phyloP scores from a whole-genome alignment of 257 asterid species.

The Lithospermum erythrorhizon region DNA sequence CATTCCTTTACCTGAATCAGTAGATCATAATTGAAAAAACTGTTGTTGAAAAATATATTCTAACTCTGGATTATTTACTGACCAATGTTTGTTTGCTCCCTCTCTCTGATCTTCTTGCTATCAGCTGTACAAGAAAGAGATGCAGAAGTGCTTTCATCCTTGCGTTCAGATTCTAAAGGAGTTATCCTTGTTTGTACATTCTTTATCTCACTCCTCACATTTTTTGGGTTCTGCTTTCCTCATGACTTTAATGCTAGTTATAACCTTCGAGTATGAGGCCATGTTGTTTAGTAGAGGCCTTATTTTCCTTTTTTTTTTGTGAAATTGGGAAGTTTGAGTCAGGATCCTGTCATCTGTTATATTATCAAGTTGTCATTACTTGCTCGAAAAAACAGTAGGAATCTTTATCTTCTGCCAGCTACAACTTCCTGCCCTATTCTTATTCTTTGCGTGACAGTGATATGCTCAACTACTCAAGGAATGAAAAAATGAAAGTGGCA shows the following conservation, averaged over 20 bases:
- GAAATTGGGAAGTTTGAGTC: too few species aligned
- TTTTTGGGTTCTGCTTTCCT: neutral
- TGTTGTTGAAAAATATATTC: neutral
- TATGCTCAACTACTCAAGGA: too few species aligned
- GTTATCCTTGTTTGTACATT: slow-evolving; percentile 97
- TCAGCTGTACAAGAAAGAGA: slow-evolving; percentile 51
- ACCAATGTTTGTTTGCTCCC: slow-evolving; percentile 9
- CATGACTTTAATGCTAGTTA: neutral
- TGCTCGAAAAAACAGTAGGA: too few species aligned
- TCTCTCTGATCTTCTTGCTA: slow-evolving; percentile 9
- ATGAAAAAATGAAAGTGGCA: too few species aligned
- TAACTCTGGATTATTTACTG: slow-evolving; percentile 4
- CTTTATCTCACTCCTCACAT: slow-evolving; percentile 29
- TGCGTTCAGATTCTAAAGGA: slow-evolving; percentile 59
- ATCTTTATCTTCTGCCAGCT: too few species aligned
- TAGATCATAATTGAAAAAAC: neutral
- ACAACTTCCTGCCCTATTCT: too few species aligned
- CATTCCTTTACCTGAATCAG: neutral
- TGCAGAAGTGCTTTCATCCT: slow-evolving; percentile 42
- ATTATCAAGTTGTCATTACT: too few species aligned
- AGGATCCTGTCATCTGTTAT: too few species aligned
- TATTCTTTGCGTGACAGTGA: too few species aligned
- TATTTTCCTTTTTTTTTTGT: too few species aligned
- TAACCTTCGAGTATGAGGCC: neutral
- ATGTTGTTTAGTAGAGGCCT: neutral